Evolutionary conservation across 1,284 basidiomycete species (phyloP).

Genomic region (Meira miltonrushii): DNA sequence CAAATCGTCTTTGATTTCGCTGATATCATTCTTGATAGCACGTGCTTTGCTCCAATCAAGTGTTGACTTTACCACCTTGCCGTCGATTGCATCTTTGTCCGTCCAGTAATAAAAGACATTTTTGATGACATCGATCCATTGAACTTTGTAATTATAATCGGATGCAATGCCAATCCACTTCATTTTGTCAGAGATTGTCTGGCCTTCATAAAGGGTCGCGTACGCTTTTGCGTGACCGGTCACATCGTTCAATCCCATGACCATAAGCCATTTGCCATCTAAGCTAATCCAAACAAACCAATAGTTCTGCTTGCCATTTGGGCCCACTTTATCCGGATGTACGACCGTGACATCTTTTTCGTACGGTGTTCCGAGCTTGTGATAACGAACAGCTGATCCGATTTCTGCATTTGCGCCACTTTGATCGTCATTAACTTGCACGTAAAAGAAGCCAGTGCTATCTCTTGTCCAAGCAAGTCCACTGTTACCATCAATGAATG

Average conservation of each 20-base stretch:
- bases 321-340: conserved; percentile 23
- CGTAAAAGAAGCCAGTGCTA: conserved; percentile 48
- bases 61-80: conserved; percentile 36
- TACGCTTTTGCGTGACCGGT: conserved; percentile 40
- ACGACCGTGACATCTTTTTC: conserved; percentile 41
- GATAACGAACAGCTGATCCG: conserved; percentile 47
- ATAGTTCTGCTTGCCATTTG: conserved; percentile 13
- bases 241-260: conserved; percentile 43
- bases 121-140: conserved; percentile 40
- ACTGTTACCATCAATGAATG: conserved; percentile 43
- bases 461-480: conserved; percentile 40
- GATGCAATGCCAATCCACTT: conserved; percentile 41
- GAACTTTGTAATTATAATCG: conserved; percentile 40
- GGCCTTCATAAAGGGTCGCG: conserved; percentile 27
- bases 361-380: conserved; percentile 42
- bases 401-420: conserved; percentile 48
- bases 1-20: conserved; percentile 28
- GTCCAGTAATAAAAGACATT: conserved; percentile 46
- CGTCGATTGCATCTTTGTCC: conserved; percentile 47
- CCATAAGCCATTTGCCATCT: conserved; percentile 41
- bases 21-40: conserved; percentile 32
- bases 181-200: conserved; percentile 14
- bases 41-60: conserved; percentile 24
- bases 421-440: conserved; percentile 37
- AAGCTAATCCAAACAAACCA: background rate